phyloP scores from a whole-genome alignment of 2,329 filamentous ascomycete genomes.

The Fusarium goolgardi region DNA sequence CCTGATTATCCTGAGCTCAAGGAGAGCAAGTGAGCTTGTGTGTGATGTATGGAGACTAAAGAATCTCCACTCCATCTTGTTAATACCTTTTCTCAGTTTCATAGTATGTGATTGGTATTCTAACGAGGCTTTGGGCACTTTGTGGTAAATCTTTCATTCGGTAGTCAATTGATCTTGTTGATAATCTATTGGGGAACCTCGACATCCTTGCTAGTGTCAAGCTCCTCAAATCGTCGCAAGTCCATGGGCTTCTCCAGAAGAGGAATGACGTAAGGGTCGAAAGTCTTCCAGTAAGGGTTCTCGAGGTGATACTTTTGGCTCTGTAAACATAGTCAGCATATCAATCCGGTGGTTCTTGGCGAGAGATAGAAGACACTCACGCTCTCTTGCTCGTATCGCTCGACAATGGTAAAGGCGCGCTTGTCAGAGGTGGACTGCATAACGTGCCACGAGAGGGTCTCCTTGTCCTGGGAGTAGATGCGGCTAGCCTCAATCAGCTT shows the following conservation, averaged over 20 bases:
- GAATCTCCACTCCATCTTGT: neutral
- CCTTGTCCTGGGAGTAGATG: slow-evolving; percentile 77
- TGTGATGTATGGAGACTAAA: too few relatives aligned
- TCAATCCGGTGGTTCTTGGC: neutral
- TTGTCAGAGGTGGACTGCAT: slow-evolving; percentile 79
- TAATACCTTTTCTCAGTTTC: neutral
- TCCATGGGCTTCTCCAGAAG: slow-evolving; percentile 77
- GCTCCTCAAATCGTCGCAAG: slow-evolving; percentile 73
- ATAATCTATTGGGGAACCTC: slow-evolving; percentile 51
- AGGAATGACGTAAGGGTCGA: slow-evolving; percentile 78
- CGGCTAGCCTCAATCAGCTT: slow-evolving; percentile 81
- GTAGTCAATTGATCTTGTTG: neutral
- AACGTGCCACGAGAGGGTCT: slow-evolving; percentile 78
- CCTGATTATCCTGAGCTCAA: slow-evolving; percentile 26
- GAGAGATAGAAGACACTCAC: slow-evolving; percentile 53
- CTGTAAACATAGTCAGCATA: slow-evolving; percentile 43
- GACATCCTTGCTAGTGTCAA: slow-evolving; percentile 66
- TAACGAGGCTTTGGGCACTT: neutral
- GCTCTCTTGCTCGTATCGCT: slow-evolving; percentile 75
- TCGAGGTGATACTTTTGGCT: slow-evolving; percentile 72
- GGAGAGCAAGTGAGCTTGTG: neutral
- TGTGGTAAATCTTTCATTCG: neutral
- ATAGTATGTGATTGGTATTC: neutral
- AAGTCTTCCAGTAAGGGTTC: slow-evolving; percentile 81
- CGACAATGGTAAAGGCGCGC: slow-evolving; percentile 79